Evolutionary conservation across 2,329 filamentous ascomycete species (phyloP), one percentile per base, ranked within the genome.

Genomic region (Trichoderma harzianum): DNA sequence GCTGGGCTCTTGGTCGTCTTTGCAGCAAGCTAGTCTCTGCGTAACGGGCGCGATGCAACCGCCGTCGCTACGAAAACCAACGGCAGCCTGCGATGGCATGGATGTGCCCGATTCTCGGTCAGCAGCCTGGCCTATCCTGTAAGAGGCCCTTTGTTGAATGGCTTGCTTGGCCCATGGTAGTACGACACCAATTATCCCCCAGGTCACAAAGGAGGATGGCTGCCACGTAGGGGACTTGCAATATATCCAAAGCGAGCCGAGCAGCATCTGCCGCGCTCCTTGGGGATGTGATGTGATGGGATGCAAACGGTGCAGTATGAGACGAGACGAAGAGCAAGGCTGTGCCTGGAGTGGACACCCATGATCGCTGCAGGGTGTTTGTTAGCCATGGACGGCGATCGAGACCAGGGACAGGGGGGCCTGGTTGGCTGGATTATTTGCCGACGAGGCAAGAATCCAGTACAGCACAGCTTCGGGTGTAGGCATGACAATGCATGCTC

Each of bases 301-400:
- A 60, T 32, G 55, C n/a, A 30, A 60, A 32, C 18, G 3, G n/a
- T 39, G 36, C 36, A 18, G 36, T 39, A 36, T 14, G 12, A 39
- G 43, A 65, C 11, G 36, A 18, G n/a, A 58, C 30, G 34, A 47
- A 47, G 65, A 60, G 26, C 34, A 58, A 58, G 43, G 62, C 62
- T 47, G 62, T 16, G 43, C 53, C 55, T 30, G n/a, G 55, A 51
- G 39, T 16, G 24, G 34, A 28, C 65, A 60, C 34, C 65, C 65
- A 60, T 60, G 65, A 68, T 68, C 65, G 65, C 65, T 68, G 65
- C 65, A 68, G 55, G 65, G 65, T 60, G 26, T 28, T 47, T 60
- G 34, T 43, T 58, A 34, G 64, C 16, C 34, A 43, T 67, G 11
- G 64, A 30, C 28, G 26, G 53, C 64, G 64, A 67, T 67, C 64